These are phyloP conservation scores for Fraxinus anomala DNA, from an alignment of 257 asterid species.

Conservation along the genomic window DNA sequence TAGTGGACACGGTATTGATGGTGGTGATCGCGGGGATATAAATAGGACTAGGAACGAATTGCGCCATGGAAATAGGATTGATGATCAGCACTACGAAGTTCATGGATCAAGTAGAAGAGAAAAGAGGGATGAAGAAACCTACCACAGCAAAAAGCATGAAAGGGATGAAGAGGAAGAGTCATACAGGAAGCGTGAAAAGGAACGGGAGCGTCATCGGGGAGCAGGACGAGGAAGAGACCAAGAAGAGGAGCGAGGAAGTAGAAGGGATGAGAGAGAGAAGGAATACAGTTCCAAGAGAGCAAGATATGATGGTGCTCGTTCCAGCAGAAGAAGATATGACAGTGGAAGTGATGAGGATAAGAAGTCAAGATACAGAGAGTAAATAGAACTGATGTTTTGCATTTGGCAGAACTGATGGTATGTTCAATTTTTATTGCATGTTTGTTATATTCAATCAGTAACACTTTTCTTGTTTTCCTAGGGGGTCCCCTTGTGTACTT, in stretches of 20 bases:
- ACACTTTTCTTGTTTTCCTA: neutral
- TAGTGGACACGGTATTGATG: slow-evolving; percentile 30
- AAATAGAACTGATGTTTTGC: slow-evolving; percentile 7
- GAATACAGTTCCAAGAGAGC: slow-evolving; percentile 52
- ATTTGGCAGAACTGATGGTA: slow-evolving; percentile 24
- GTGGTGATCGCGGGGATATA: slow-evolving; percentile 18
- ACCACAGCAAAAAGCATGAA: slow-evolving; percentile 44
- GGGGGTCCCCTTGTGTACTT: neutral
- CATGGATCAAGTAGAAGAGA: slow-evolving; percentile 47
- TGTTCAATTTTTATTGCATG: neutral
- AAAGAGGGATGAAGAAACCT: slow-evolving; percentile 52
- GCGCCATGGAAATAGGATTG: slow-evolving; percentile 34
- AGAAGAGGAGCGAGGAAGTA: slow-evolving; percentile 40
- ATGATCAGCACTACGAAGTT: slow-evolving; percentile 36
- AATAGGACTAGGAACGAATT: slow-evolving; percentile 30
- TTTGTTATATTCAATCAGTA: neutral
- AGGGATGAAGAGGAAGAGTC: slow-evolving; percentile 50
- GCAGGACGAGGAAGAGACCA: slow-evolving; percentile 28
- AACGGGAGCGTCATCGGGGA: slow-evolving; percentile 31
- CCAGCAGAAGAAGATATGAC: slow-evolving; percentile 48
- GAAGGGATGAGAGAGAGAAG: slow-evolving; percentile 48
- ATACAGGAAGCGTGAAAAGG: slow-evolving; percentile 36
- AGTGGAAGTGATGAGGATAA: slow-evolving; percentile 57
- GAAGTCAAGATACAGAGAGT: slow-evolving; percentile 43
- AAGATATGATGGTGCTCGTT: slow-evolving; percentile 53